Evolutionary conservation across 805 yeast species (phyloP).

Genomic region (Yarrowia sp.): DNA sequence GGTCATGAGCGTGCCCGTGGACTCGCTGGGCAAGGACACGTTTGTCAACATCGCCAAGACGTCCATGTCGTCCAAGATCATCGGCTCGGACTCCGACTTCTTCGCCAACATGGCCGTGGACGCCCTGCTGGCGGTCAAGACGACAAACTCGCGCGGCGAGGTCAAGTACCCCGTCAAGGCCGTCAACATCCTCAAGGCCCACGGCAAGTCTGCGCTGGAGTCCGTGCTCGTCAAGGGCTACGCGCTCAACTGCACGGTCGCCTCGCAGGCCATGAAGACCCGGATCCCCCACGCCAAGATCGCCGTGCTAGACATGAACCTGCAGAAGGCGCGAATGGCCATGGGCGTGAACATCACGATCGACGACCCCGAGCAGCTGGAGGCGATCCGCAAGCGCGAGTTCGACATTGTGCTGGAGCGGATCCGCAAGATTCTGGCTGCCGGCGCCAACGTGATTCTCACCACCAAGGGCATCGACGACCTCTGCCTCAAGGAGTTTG

Average conservation of each 20-base stretch:
- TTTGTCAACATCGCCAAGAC: slow-evolving; percentile 91
- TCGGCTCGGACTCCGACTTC: slow-evolving; percentile 90
- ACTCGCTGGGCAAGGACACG: slow-evolving; percentile 74
- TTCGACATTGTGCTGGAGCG: slow-evolving; percentile 81
- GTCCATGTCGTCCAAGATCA: slow-evolving; percentile 93
- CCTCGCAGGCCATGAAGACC: slow-evolving; percentile 93
- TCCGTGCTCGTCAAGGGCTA: slow-evolving; percentile 87
- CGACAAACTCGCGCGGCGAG: slow-evolving; percentile 85
- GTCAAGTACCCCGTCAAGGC: slow-evolving; percentile 94
- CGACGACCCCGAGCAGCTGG: slow-evolving; percentile 96
- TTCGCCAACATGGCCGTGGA: slow-evolving; percentile 90
- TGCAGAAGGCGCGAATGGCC: slow-evolving; percentile 96
- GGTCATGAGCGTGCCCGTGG: slow-evolving; percentile 78
- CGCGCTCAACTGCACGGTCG: slow-evolving; percentile 94
- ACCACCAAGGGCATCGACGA: slow-evolving; percentile 96
- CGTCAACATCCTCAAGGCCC: slow-evolving; percentile 92
- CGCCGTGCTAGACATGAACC: slow-evolving; percentile 85
- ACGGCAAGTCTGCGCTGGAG: slow-evolving; percentile 89
- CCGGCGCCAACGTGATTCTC: slow-evolving; percentile 90
- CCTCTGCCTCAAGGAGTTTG: slow-evolving; percentile 83
- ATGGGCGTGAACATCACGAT: slow-evolving; percentile 97
- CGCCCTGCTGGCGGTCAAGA: slow-evolving; percentile 91
- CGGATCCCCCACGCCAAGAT: slow-evolving; percentile 66
- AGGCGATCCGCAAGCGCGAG: slow-evolving; percentile 85
- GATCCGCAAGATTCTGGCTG: slow-evolving; percentile 70